Base-by-base conservation (phyloP, 768 basidiomycete species). In the Podaxis rugospora region DNA sequence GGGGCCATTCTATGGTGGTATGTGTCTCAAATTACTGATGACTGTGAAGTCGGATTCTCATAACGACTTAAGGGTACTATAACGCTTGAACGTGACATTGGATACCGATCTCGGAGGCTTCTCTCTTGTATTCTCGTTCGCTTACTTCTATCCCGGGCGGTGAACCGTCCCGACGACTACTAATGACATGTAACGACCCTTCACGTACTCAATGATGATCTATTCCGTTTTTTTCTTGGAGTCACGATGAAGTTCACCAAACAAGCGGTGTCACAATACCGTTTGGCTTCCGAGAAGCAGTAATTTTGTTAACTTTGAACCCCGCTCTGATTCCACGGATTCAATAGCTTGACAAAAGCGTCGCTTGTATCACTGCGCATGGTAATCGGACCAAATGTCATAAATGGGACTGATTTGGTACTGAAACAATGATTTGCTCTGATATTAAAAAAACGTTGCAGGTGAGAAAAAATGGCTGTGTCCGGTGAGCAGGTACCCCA, bases 1-100 rank as follows among this genome's bases (percentile, higher is more conserved):
- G 67, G 84, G 84, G 56, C 82, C 84, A 37, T 83, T 80, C 72
- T 66, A 78, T 66, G 85, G 83, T 72, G 87, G 88, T 87, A 63
- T 51, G 65, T 65, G 58, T 61, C 56, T 65, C 53, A 18, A 46
- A 59, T 62, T 66, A 42, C 35, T 57, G 57, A 63, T 51, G 64
- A 49, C 40, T 60, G 67, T 50, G 36, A 50, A 64, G 62, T 62
- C 56, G 55, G 55, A 63, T 55, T 60, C 65, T 71, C 58, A 74
- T 64, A 62, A 70, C 65, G 64, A 54, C 66, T 64, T 68, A 18
- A 63, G 80, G 79, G 69, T 80, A 79, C 71, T 84, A 86, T 78
- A 82, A 81, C 64, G 79, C 80, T 64, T 84, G 77, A 67, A 71
- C 63, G 37, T 25, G 32, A 51, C 54, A 59, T 63, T 53, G 47